Conservation (phyloP, 768 basidiomycete species). For the Exidia glandulosa region DNA sequence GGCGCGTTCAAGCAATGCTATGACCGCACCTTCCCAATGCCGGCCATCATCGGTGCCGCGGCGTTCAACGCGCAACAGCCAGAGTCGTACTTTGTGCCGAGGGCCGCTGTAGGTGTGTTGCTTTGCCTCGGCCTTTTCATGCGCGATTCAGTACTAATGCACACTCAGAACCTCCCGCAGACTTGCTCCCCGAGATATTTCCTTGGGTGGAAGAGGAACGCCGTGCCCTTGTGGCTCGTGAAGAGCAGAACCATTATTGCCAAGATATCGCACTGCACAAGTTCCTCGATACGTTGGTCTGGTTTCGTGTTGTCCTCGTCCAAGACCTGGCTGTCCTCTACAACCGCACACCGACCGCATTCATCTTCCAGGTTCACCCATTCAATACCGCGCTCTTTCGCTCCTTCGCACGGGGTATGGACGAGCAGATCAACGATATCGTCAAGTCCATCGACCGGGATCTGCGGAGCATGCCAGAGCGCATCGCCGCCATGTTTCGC, state of each 20-base stretch:
- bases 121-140: neutral
- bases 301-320: conserved; percentile 19
- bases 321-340: conserved; percentile 26
- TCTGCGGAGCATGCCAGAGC: conserved; percentile 16
- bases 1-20: conserved; percentile 18
- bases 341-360: conserved; percentile 7
- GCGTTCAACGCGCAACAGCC: conserved; percentile 18
- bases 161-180: conserved; percentile 13
- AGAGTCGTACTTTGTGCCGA: conserved; percentile 16
- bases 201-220: conserved; percentile 19
- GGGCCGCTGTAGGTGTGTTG: conserved; percentile 15
- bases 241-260: conserved; percentile 2
- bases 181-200: conserved; percentile 11
- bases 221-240: conserved; percentile 1
- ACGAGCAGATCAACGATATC: conserved; percentile 7
- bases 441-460: conserved; percentile 8
- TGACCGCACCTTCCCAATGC: conserved; percentile 17
- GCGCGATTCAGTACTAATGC: neutral
- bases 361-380: conserved; percentile 16
- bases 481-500: conserved; percentile 12
- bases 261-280: conserved; percentile 17
- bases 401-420: conserved; percentile 9
- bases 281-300: conserved; percentile 17
- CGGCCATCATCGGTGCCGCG: conserved; percentile 21
- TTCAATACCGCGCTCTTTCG: conserved; percentile 17